Evolutionary conservation across 176 grass and related monocot species (phyloP), one percentile per base, ranked within the genome.

Genomic region (Oryza glumipatula): DNA sequence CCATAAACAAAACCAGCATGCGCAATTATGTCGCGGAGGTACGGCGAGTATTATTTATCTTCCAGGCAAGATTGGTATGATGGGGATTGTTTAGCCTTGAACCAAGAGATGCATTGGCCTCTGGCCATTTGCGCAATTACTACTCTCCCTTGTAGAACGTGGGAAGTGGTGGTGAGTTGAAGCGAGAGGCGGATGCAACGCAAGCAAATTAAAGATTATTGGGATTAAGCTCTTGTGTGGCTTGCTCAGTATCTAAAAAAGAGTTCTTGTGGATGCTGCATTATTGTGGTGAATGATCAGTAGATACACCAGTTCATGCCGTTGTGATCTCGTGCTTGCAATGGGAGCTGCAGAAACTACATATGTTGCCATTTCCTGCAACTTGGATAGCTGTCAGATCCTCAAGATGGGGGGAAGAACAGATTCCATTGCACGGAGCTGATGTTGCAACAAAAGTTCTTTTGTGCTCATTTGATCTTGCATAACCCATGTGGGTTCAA

Each of bases 121-220:
- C 83, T 77, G 39, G 68, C 69, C 80, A 69, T 67, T 78, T 73
- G 85, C 67, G 72, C 77, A 91, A 81, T 76, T 70, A 78, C 80
- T 41, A 41, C 39, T 41, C 39, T 78, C 79, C 47, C 68, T 39
- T 68, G 69, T 80, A 89, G 86, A 82, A 89, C 91, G 94, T 96
- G 91, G 76, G 73, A 80, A 84, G 91, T 93, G 33, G 76, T 96
- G 91, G 61, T 77, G 72, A 47, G 76, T 32, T 85, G 77, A 81
- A 81, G 24, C 47, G 58, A 67, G 78, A 68, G 79, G 65, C 74
- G 48, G 84, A 80, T 45, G 75, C 39, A 43, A 80, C 24, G 75
- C 39, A 43, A 74, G 26, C 19, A 67, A 38, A 38, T 38, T 38
- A 38, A 67, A 7, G 48, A 83, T 70, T 67, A 75, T 71, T 19